Evolutionary conservation across 805 yeast genomes (phyloP), one percentile per base, ranked within the genome.

Genomic region (Nakazawaea holstii): DNA sequence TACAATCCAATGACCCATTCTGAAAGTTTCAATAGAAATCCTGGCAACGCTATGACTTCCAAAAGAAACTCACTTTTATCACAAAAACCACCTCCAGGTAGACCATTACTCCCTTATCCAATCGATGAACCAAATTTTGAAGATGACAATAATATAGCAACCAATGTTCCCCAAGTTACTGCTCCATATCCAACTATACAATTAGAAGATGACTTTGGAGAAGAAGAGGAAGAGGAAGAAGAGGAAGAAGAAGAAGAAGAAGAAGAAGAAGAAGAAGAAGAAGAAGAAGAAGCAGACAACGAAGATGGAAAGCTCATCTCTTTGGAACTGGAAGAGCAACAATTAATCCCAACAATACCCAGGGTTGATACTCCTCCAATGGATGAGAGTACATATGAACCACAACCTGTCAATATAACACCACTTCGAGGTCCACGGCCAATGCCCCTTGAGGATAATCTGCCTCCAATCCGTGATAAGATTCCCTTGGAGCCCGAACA

Each of bases 351-450:
- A n/a, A 42, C 46, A 4, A 39, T 48, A 17, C 50, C 50, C 2
- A 38, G 50, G 28, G 38, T 48, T 13, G 26, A 29, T 2, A 48
- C 50, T 5, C 50, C 50, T 15, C 24, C 41, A 13, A 33, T 39
- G 43, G 50, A 35, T 9, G 47, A 48, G 20, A 43, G 28, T 6
- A 11, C 39, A 7, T 41, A 37, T 15, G 28, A 17, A 13, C 39
- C 46, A n/a, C 50, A 42, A 30, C 40, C 26, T 4, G 29, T 35
- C 5, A 39, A 13, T 7, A 29, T 30, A 7, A 33, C 39, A 24
- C 46, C 46, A 1, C 14, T 48, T 8, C 43, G 33, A 24, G 50
- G 50, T 8, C 50, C 50, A 35, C 39, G 50, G 33, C 46, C 43
- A 28, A 20, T 43, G 11, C 50, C 50, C 13, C 35, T 20, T 5